Conservation (phyloP, 108 stramenopile species). For the Nannochloropsis salina region DNA sequence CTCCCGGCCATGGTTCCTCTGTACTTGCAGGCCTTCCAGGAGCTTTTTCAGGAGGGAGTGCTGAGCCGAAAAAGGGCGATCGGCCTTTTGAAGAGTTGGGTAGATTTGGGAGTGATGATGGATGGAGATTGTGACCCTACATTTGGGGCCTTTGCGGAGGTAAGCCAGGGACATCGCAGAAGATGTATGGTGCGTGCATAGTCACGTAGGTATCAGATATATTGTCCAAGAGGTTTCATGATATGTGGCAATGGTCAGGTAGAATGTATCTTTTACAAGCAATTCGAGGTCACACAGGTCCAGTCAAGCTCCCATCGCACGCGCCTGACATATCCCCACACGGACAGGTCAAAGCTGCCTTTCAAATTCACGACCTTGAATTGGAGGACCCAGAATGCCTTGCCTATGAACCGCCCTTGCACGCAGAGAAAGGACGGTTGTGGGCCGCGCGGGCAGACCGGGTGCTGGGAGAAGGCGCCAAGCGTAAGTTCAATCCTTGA, state of each 20-base stretch:
- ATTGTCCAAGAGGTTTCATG: no score
- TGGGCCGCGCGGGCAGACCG: neutral
- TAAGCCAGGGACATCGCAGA: neutral
- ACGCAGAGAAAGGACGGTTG: neutral
- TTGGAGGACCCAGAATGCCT: neutral
- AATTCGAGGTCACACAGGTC: no score
- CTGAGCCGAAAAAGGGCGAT: neutral
- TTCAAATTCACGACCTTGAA: neutral
- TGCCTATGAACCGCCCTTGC: neutral
- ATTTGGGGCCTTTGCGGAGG: neutral
- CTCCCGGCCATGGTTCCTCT: neutral
- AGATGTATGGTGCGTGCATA: no score
- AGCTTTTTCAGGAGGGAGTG: neutral
- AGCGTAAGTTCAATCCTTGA: neutral
- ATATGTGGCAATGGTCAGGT: no score
- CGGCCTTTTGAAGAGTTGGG: neutral
- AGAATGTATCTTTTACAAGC: no score
- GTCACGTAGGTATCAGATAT: no score
- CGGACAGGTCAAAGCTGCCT: neutral
- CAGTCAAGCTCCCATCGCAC: no score
- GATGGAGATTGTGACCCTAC: neutral
- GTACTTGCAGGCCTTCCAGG: neutral
- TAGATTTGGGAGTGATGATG: neutral
- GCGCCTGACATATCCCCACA: no score
- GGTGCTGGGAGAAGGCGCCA: neutral